A percentile compares a stretch with the other conserved stretches of the same genome.
Evolutionary conservation across 331 rosid species (phyloP).

Genomic region (Telfairia occidentalis): DNA sequence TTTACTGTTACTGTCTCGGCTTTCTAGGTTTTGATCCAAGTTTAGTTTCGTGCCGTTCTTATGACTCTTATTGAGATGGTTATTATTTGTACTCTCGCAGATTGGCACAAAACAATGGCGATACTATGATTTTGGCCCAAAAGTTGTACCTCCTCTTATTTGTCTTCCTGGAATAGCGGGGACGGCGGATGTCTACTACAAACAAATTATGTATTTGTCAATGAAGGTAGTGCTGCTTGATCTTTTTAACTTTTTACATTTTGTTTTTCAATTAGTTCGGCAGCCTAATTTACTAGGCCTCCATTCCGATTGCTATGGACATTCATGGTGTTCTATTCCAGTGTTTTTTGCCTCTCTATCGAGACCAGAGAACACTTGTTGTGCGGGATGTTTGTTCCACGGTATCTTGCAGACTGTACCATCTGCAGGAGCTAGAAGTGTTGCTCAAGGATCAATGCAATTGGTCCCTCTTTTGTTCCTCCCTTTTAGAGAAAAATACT

Average conservation of each 20-base stretch:
- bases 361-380: background rate
- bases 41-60: too few relatives aligned
- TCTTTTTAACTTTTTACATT: background rate
- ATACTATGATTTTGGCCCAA: conserved; percentile 94
- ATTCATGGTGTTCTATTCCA: background rate
- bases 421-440: background rate
- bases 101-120: conserved; percentile 96
- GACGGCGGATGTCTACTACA: conserved; percentile 91
- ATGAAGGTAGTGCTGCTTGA: conserved; percentile 48
- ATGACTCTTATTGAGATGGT: background rate
- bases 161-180: conserved; percentile 99
- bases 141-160: conserved; percentile 84
- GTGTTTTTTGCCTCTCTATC: background rate
- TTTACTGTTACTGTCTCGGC: background rate
- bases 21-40: too few relatives aligned
- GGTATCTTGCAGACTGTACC: background rate
- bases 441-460: background rate
- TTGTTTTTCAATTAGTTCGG: background rate
- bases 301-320: background rate
- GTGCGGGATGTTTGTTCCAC: background rate
- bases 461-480: background rate
- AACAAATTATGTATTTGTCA: conserved; percentile 88
- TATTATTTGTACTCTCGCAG: conserved; percentile 24
- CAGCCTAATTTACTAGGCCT: background rate
- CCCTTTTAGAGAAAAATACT: background rate